phyloP scores from a whole-genome alignment of 805 yeast genomes.

The Yamadazyma laniorum region DNA sequence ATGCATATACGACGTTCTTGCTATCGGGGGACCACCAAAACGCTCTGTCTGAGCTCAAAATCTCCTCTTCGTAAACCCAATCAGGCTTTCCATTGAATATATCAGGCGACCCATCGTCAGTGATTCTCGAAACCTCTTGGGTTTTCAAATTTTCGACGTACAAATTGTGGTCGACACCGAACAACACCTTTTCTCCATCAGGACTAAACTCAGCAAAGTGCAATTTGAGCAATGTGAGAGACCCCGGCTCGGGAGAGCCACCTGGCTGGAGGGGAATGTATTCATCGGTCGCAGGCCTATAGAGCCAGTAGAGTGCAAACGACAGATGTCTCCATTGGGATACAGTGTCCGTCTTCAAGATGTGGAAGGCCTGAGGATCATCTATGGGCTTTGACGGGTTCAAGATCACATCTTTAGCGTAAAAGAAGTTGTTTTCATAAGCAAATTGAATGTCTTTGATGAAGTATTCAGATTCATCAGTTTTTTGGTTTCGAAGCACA shows the following conservation, averaged over 20 bases:
- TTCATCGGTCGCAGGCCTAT: slow-evolving; percentile 21
- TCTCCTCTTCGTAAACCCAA: slow-evolving; percentile 87
- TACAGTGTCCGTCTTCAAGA: slow-evolving; percentile 52
- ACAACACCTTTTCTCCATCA: slow-evolving; percentile 51
- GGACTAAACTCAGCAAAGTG: slow-evolving; percentile 67
- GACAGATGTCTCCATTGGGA: slow-evolving; percentile 44
- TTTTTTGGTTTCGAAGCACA: slow-evolving; percentile 26
- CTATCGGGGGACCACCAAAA: slow-evolving; percentile 77
- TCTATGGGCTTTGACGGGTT: slow-evolving; percentile 44
- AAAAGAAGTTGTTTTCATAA: slow-evolving; percentile 40
- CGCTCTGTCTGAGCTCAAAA: slow-evolving; percentile 53
- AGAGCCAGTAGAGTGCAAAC: slow-evolving; percentile 39
- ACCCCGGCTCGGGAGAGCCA: slow-evolving; percentile 7
- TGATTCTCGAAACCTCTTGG: slow-evolving; percentile 28
- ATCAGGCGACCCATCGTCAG: slow-evolving; percentile 50
- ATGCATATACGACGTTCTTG: slow-evolving; percentile 51
- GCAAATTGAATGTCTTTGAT: slow-evolving; percentile 33
- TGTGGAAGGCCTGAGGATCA: slow-evolving; percentile 39
- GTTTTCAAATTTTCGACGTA: slow-evolving; percentile 41
- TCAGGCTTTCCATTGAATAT: slow-evolving; percentile 71
- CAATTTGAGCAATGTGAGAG: slow-evolving; percentile 22
- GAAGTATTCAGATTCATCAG: slow-evolving; percentile 21
- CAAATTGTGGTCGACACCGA: slow-evolving; percentile 55
- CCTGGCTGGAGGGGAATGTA: slow-evolving; percentile 35
- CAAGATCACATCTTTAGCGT: slow-evolving; percentile 33